Conservation (phyloP, 305 asterid species). For the Fraxinus platypoda region DNA sequence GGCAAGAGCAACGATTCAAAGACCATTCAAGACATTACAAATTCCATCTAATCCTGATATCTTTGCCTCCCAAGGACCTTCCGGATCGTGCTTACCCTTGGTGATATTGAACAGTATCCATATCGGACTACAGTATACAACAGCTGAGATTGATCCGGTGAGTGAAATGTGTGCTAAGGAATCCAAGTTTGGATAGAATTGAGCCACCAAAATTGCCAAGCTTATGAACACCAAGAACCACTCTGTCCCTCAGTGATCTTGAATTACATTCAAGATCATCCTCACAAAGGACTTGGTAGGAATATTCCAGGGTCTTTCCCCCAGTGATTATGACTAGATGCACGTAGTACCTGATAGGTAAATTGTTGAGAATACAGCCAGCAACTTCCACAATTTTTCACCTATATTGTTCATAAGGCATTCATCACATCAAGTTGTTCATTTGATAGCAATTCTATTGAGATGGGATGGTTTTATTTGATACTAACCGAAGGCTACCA, state of each 20-base stretch:
- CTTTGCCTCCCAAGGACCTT: background rate
- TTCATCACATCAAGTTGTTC: background rate
- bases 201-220: slow-evolving; percentile 46
- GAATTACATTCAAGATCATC: slow-evolving; percentile 18
- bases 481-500: slow-evolving; percentile 54
- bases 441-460: background rate
- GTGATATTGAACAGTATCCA: slow-evolving; percentile 39
- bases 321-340: slow-evolving; percentile 49
- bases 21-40: slow-evolving; percentile 32
- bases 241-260: slow-evolving; percentile 33
- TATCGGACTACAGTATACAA: slow-evolving; percentile 32
- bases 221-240: slow-evolving; percentile 58
- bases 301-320: slow-evolving; percentile 39
- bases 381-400: slow-evolving; percentile 46
- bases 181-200: slow-evolving; percentile 51
- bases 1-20: slow-evolving; percentile 52
- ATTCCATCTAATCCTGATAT: slow-evolving; percentile 9
- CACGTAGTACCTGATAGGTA: slow-evolving; percentile 66
- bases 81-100: background rate
- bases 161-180: slow-evolving; percentile 41
- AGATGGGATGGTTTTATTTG: background rate
- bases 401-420: slow-evolving; percentile 30
- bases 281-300: slow-evolving; percentile 33
- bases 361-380: slow-evolving; percentile 55
- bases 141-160: slow-evolving; percentile 47